A percentile compares a stretch with the other conserved stretches of the same genome.
These are phyloP conservation scores for Epichloe sibirici DNA, from an alignment of 2,329 filamentous ascomycete species.

Conservation along the genomic window DNA sequence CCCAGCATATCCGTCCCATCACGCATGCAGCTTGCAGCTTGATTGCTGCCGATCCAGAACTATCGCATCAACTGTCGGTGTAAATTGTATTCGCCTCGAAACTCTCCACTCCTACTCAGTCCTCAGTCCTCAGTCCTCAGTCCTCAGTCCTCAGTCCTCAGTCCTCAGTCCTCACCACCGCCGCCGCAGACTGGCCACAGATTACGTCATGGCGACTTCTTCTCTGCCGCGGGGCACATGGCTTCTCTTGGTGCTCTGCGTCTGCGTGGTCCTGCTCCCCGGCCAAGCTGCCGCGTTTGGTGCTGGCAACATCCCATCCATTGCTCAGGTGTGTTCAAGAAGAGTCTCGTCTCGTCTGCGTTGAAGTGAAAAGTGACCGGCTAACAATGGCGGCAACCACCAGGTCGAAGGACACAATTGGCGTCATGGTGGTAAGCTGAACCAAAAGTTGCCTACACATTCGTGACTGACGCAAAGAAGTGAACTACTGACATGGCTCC, in stretches of 20 bases:
- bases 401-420: slow-evolving; percentile 58
- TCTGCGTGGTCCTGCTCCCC: slow-evolving; percentile 46
- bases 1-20: neutral
- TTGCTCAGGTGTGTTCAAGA: slow-evolving; percentile 29
- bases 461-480: neutral
- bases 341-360: neutral
- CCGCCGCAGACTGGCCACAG: slow-evolving; percentile 4
- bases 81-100: neutral
- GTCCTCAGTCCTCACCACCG: neutral
- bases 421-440: slow-evolving; percentile 47
- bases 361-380: neutral
- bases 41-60: neutral
- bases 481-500: neutral
- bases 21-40: neutral
- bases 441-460: neutral
- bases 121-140: no score
- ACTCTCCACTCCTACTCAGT: neutral
- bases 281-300: slow-evolving; percentile 50
- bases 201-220: slow-evolving; percentile 34
- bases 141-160: no score
- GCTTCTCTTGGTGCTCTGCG: slow-evolving; percentile 35
- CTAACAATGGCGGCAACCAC: slow-evolving; percentile 6
- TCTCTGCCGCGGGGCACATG: slow-evolving; percentile 34
- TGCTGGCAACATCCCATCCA: slow-evolving; percentile 60
- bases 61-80: neutral